These are phyloP conservation scores for Cynanchum wilfordii DNA, from an alignment of 257 asterid species.

Conservation along the genomic window DNA sequence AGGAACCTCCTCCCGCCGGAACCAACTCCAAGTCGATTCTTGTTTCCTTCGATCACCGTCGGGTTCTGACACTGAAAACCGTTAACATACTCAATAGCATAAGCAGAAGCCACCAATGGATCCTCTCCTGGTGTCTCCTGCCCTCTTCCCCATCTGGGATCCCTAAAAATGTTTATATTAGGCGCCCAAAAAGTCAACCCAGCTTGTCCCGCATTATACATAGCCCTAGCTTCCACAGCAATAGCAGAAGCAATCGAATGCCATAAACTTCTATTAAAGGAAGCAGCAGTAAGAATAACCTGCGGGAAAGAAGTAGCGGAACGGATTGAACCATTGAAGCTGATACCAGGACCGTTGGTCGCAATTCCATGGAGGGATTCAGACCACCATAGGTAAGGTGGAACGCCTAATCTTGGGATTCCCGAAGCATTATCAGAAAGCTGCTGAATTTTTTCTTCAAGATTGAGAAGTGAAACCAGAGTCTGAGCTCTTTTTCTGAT, in stretches of 20 bases:
- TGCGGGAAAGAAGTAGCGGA: conserved; percentile 83
- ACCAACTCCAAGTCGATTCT: conserved; percentile 1
- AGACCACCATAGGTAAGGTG: conserved; percentile 91
- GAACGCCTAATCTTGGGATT: conserved; percentile 63
- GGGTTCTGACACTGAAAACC: conserved; percentile 51
- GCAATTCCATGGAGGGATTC: conserved; percentile 92
- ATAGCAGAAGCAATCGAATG: conserved; percentile 48
- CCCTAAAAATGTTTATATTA: conserved; percentile 76
- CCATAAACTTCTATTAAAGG: conserved; percentile 77
- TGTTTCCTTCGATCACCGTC: not conserved
- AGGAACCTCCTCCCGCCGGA: conserved; percentile 27
- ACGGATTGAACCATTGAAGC: conserved; percentile 52
- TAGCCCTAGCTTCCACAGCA: conserved; percentile 77
- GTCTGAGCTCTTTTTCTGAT: conserved; percentile 47
- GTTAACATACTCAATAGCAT: conserved; percentile 59
- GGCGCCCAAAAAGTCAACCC: conserved; percentile 97
- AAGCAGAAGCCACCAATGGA: conserved; percentile 66
- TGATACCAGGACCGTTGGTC: conserved; percentile 74
- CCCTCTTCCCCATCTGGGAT: conserved; percentile 98
- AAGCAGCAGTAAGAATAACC: conserved; percentile 66
- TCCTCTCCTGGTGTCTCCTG: conserved; percentile 99
- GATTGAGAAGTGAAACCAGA: conserved; percentile 58
- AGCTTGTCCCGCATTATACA: conserved; percentile 68
- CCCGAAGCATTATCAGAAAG: conserved; percentile 59
- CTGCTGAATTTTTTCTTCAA: conserved; percentile 66